Evolutionary conservation across 345 rosid genomes (phyloP).

Genomic region (Salix caprea): DNA sequence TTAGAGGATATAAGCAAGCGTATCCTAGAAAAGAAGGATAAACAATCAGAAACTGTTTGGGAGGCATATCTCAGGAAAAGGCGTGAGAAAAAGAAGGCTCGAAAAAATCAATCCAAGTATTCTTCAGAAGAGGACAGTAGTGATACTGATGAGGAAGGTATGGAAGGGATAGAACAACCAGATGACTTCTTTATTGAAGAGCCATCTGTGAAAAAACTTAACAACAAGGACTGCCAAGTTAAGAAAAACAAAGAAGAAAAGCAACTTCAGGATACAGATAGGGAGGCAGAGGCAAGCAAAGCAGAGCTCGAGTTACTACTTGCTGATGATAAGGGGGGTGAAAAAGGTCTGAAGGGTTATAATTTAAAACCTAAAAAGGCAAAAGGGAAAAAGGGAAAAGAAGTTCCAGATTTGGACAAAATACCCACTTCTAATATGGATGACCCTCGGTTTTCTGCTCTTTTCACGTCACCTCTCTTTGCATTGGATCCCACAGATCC

Average conservation of each 20-base stretch:
- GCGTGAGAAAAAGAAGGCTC: conserved; percentile 66
- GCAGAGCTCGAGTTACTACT: conserved; percentile 87
- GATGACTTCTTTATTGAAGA: conserved; percentile 75
- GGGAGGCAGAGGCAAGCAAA: conserved; percentile 49
- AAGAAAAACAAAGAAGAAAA: conserved; percentile 27
- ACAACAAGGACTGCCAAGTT: conserved; percentile 26
- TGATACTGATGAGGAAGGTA: conserved; percentile 7
- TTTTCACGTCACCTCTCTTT: conserved; percentile 51
- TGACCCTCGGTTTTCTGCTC: conserved; percentile 71
- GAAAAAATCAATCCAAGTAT: conserved; percentile 50
- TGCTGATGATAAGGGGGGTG: conserved; percentile 62
- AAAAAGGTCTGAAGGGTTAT: conserved; percentile 66
- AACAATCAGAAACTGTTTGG: conserved; percentile 76
- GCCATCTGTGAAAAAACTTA: conserved; percentile 43
- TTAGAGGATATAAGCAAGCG: conserved; percentile 85
- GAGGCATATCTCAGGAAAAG: conserved; percentile 54
- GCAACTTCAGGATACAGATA: conserved; percentile 30
- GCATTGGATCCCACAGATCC: conserved; percentile 97
- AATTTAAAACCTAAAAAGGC: conserved; percentile 58
- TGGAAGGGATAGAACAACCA: conserved; percentile 29
- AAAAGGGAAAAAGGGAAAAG: conserved; percentile 54
- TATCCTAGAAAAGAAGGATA: conserved; percentile 63
- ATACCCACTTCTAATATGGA: conserved; percentile 51
- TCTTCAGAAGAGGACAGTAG: conserved; percentile 38
- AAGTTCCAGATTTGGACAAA: conserved; percentile 51